Percentiles rank a stretch among this genome's conserved stretches.
phyloP scores from a whole-genome alignment of 2,329 filamentous ascomycete genomes.

The Diplodia seriata region DNA sequence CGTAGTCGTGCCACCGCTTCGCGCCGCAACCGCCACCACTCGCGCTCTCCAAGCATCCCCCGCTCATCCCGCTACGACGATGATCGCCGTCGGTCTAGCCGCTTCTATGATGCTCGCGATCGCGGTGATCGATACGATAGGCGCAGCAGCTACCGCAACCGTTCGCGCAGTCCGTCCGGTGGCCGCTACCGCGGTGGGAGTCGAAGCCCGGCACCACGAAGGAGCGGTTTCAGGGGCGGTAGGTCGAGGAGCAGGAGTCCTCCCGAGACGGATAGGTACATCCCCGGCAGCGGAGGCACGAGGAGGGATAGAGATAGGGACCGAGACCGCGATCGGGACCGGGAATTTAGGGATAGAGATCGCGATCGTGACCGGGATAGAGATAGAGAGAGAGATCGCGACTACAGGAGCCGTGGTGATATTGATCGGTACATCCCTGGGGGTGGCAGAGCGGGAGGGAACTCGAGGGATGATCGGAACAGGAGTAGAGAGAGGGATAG shows the following conservation, averaged over 20 bases:
- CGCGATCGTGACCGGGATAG: conserved; percentile 35
- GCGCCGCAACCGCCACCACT: conserved; percentile 36
- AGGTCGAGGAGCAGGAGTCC: conserved; percentile 41
- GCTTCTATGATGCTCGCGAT: conserved; percentile 35
- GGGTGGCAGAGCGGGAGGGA: conserved; percentile 34
- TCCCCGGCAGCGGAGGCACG: conserved; percentile 41
- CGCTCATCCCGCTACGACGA: conserved; percentile 41
- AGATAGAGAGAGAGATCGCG: conserved; percentile 48
- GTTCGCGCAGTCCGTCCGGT: conserved; percentile 20
- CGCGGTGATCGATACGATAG: conserved; percentile 30
- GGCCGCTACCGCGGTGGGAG: conserved; percentile 25
- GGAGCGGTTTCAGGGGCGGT: conserved; percentile 32
- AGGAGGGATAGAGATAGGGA: conserved; percentile 43
- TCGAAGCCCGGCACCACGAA: conserved; percentile 39
- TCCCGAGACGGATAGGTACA: conserved; percentile 48
- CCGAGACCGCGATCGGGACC: conserved; percentile 34
- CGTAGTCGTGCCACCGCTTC: conserved; percentile 36
- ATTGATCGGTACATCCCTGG: conserved; percentile 52
- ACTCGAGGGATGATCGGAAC: conserved; percentile 29
- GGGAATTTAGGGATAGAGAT: conserved; percentile 32
- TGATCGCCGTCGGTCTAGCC: conserved; percentile 35
- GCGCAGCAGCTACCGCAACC: conserved; percentile 12
- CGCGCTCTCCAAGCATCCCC: conserved; percentile 35
- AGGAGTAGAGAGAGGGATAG: conserved; percentile 37
- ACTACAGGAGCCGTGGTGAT: conserved; percentile 44